Evolutionary conservation across 768 basidiomycete species (phyloP).

Genomic region (Phlebiopsis gigantea): DNA sequence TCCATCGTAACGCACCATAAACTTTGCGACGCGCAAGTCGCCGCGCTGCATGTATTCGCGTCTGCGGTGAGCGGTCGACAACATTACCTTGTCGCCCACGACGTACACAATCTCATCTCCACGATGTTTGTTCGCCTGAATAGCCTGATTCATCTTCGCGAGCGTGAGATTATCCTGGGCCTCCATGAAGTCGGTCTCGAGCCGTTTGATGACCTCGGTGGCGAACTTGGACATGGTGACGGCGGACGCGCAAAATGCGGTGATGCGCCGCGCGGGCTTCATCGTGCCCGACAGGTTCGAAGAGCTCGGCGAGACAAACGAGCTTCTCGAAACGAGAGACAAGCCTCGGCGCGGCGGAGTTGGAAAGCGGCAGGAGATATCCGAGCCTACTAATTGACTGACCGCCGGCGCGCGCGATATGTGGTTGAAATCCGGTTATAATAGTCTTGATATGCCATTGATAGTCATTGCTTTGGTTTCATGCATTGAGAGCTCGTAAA

Average conservation of each 20-base stretch:
- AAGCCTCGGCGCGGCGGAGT: too few species aligned
- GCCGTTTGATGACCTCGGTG: background rate
- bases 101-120: slow-evolving; percentile 18
- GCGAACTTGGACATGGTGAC: background rate
- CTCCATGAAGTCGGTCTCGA: slow-evolving; percentile 17
- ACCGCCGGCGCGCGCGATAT: too few species aligned
- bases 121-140: slow-evolving; percentile 24
- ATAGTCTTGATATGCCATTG: too few species aligned
- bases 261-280: too few species aligned
- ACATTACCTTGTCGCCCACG: slow-evolving; percentile 30
- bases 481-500: too few species aligned
- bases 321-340: too few species aligned
- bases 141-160: slow-evolving; percentile 24
- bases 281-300: too few species aligned
- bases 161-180: slow-evolving; percentile 30
- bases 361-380: too few species aligned
- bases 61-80: slow-evolving; percentile 27
- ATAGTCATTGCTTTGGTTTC: too few species aligned
- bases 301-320: too few species aligned
- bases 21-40: slow-evolving; percentile 31
- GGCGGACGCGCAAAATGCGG: too few species aligned
- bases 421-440: background rate
- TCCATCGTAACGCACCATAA: slow-evolving; percentile 34
- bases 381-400: too few species aligned
- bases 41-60: slow-evolving; percentile 23